These are phyloP conservation scores for Ascoidea rubescens DNA, from an alignment of 805 yeast genomes.

Conservation along the genomic window DNA sequence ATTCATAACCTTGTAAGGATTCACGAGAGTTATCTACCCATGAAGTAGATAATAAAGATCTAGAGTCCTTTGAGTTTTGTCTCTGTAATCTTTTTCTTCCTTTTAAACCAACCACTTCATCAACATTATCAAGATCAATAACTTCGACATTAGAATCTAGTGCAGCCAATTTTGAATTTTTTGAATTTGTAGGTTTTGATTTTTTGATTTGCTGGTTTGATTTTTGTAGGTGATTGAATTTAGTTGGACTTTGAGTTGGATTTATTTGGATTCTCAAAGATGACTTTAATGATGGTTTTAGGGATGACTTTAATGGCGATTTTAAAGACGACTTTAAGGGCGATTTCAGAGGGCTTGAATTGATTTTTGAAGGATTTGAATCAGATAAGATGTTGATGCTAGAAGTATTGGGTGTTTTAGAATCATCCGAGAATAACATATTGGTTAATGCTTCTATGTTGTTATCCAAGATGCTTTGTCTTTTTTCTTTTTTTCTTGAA, in stretches of 20 bases:
- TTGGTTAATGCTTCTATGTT: neutral
- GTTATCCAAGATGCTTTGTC: neutral
- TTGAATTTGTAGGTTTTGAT: neutral
- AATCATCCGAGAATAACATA: neutral
- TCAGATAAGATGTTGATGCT: too few relatives aligned
- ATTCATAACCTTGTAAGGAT: constrained; percentile 44
- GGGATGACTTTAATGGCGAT: neutral
- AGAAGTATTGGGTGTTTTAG: neutral
- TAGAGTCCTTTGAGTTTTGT: neutral
- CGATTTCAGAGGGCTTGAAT: neutral
- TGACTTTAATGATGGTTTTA: neutral
- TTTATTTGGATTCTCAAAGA: neutral
- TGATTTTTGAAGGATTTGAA: too few relatives aligned
- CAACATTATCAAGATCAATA: neutral
- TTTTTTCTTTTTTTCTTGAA: neutral
- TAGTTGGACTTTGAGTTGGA: neutral
- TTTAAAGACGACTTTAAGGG: neutral
- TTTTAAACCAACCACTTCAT: neutral
- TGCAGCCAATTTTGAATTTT: neutral
- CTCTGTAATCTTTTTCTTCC: neutral
- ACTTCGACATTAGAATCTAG: neutral
- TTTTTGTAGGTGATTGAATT: neutral
- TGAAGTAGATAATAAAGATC: constrained; percentile 3
- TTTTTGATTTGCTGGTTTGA: too few relatives aligned
- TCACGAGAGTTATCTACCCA: constrained; percentile 9